phyloP scores from a whole-genome alignment of 1,284 basidiomycete genomes.

The Apiotrichum gamsii region DNA sequence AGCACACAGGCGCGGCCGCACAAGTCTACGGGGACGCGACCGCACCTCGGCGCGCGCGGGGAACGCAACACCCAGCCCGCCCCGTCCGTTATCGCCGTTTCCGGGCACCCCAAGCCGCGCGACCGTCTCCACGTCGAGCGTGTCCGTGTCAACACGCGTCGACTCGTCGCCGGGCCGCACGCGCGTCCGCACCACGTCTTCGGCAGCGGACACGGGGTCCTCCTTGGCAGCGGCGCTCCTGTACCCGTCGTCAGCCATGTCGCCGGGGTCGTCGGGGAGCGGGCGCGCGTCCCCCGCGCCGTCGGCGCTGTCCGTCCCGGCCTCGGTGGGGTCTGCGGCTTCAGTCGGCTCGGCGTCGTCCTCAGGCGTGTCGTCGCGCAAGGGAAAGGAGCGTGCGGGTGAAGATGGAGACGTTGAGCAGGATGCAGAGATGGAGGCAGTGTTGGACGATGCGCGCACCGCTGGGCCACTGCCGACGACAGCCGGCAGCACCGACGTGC shows the following conservation, averaged over 20 bases:
- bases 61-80: not conserved
- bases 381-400: slow-evolving; percentile 13
- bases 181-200: not conserved
- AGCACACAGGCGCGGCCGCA: too few species aligned
- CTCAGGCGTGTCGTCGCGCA: not conserved
- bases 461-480: not conserved
- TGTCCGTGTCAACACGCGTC: slow-evolving; percentile 1
- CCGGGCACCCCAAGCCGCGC: not conserved
- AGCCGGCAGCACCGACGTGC: not conserved
- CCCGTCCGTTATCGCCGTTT: slow-evolving; percentile 1
- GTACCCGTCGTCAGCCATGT: too few species aligned
- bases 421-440: not conserved
- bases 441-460: not conserved
- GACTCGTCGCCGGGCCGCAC: not conserved
- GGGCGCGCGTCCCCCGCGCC: not conserved
- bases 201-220: not conserved
- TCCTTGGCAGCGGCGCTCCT: not conserved
- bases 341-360: not conserved
- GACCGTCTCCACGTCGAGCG: not conserved
- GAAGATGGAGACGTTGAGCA: not conserved
- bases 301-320: not conserved
- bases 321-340: not conserved
- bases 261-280: not conserved
- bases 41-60: too few species aligned
- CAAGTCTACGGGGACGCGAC: too few species aligned